Base-by-base conservation (phyloP, 2,329 filamentous ascomycete species). In the Mariannaea elegans region DNA sequence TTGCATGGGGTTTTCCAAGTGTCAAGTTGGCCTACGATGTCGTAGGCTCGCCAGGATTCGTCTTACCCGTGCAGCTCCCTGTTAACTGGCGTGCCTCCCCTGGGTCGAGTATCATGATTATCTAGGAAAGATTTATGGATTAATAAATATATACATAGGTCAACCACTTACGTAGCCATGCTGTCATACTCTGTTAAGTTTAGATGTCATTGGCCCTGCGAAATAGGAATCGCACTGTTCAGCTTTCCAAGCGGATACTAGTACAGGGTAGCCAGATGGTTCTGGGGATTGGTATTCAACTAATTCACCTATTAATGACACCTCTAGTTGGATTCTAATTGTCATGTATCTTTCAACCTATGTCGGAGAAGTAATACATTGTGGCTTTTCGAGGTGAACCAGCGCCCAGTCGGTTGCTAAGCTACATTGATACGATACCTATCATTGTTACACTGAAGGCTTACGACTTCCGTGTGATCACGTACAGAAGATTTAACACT, bases 1-100 rank as follows among this genome's bases (percentile, higher is more conserved):
- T 52, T 48, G 16, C 45, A 68, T 66, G 57, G 59, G 38, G 59
- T 64, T 58, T 59, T 53, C 45, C 52, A 44, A 58, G 56, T 52
- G 42, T 56, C 34, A 13, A 62, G 36, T 44, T 4, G 12, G 4
- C 12, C 44, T 27, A 48, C n/a, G n/a, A n/a, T n/a, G n/a, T n/a
- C n/a, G n/a, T n/a, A 56, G 54, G 39, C 38, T 56, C 41, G 39
- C 56, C 27, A 41, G 56, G 47, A 60, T 65, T 44, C 55, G n/a
- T 60, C 48, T 48, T 48, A 29, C 49, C 44, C 42, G 49, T 24
- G 21, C 32, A 23, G 49, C 42, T 54, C 42, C 51, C 51, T 36
- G 31, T 32, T 19, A 13, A 32, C 13, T 51, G 38, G 39, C 41
- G 24, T 18, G 19, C 23, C 47, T 29, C 18, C 42, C 49, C 44